phyloP scores from a whole-genome alignment of 345 rosid species.

The Heritiera littoralis region DNA sequence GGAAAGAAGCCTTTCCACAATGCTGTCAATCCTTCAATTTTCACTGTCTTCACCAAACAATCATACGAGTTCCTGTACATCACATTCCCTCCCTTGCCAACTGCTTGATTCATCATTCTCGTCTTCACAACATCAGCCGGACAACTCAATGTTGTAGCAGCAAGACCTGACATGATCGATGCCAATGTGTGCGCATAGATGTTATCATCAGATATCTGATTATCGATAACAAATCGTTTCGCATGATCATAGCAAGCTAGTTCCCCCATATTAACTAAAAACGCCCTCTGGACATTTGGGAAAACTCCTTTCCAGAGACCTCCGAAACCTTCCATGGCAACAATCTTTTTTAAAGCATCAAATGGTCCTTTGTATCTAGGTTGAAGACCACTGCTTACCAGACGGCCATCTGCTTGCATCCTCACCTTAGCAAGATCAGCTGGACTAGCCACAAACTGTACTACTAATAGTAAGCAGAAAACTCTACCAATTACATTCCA shows the following conservation, averaged over 20 bases:
- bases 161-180: conserved; percentile 77
- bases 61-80: conserved; percentile 62
- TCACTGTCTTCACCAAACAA: conserved; percentile 80
- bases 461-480: conserved; percentile 38
- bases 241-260: conserved; percentile 93
- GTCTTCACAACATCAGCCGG: conserved; percentile 95
- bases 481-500: not conserved
- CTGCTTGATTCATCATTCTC: conserved; percentile 77
- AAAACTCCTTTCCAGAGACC: conserved; percentile 90
- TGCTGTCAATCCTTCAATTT: conserved; percentile 68
- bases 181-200: conserved; percentile 76
- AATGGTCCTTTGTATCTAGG: conserved; percentile 68
- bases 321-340: conserved; percentile 52
- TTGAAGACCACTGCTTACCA: conserved; percentile 56
- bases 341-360: conserved; percentile 60
- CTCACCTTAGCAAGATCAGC: conserved; percentile 91
- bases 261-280: conserved; percentile 90
- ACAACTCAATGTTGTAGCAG: conserved; percentile 75
- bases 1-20: conserved; percentile 91
- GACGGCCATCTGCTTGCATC: conserved; percentile 80
- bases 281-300: conserved; percentile 85
- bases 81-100: conserved; percentile 34
- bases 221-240: conserved; percentile 57
- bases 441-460: conserved; percentile 87
- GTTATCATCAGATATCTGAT: conserved; percentile 57